phyloP scores from a whole-genome alignment of 768 basidiomycete genomes.

The Tylopilus subfusipes region DNA sequence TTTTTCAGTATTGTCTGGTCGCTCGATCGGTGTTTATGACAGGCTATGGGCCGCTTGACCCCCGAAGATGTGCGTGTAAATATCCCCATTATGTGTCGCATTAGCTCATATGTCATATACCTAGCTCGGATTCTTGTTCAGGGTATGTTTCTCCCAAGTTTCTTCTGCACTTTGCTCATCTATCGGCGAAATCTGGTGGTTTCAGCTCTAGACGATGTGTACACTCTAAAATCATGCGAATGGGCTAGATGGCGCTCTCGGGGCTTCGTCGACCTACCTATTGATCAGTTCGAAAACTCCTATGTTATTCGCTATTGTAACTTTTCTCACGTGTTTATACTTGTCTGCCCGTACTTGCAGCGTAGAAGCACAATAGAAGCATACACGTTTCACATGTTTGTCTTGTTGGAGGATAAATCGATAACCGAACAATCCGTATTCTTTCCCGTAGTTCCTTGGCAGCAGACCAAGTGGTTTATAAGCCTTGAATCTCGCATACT shows the following conservation, averaged over 20 bases:
- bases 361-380: background rate
- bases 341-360: background rate
- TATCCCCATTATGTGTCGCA: background rate
- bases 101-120: constrained; percentile 4
- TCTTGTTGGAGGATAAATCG: background rate
- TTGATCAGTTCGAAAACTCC: no score
- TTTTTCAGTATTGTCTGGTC: constrained; percentile 1
- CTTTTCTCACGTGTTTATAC: background rate
- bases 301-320: background rate
- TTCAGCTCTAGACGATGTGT: constrained; percentile 19
- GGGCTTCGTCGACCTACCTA: background rate
- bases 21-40: constrained; percentile 8
- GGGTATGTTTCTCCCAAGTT: constrained; percentile 35
- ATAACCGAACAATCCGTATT: no score
- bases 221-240: background rate
- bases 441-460: background rate
- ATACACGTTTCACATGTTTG: background rate
- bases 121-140: constrained; percentile 46
- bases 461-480: no score
- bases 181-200: background rate
- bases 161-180: no score
- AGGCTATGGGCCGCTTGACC: constrained; percentile 93
- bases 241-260: background rate
- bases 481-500: background rate
- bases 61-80: constrained; percentile 63